A percentile compares a stretch with the other conserved stretches of the same genome.
Evolutionary conservation across 1,284 basidiomycete species (phyloP).

Genomic region (Ceratobasidium sp.): DNA sequence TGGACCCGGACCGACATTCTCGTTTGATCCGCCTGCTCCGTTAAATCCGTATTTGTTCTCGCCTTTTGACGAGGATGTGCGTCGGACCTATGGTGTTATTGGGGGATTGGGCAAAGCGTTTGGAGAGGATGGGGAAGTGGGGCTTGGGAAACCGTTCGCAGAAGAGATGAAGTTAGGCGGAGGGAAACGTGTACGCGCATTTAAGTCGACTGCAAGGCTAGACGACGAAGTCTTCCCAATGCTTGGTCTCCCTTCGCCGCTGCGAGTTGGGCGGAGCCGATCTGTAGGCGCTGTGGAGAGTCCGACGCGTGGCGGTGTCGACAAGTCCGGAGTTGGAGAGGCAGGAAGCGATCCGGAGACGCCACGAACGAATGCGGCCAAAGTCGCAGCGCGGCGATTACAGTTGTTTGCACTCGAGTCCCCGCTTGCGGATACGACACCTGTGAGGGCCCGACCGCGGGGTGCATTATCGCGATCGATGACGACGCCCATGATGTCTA

Average conservation of each 20-base stretch:
- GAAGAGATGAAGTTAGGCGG: conserved; percentile 18
- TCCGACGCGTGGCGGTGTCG: conserved; percentile 17
- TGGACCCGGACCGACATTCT: conserved; percentile 38
- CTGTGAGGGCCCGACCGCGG: conserved; percentile 20
- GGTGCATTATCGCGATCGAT: conserved; percentile 34
- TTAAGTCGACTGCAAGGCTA: conserved; percentile 36
- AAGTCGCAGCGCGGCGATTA: conserved; percentile 41
- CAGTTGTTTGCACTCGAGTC: conserved; percentile 44
- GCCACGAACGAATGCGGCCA: conserved; percentile 42
- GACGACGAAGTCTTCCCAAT: conserved; percentile 37
- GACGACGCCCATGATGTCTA: conserved; percentile 37
- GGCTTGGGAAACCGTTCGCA: not conserved
- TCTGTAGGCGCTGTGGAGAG: conserved; percentile 30
- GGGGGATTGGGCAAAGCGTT: conserved; percentile 41
- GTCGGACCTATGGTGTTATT: conserved; percentile 37
- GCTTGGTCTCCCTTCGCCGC: conserved; percentile 27
- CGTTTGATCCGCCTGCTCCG: conserved; percentile 22
- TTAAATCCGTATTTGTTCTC: conserved; percentile 31
- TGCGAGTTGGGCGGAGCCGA: conserved; percentile 25
- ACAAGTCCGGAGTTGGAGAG: conserved; percentile 4
- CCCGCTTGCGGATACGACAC: conserved; percentile 35
- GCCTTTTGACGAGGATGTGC: conserved; percentile 38
- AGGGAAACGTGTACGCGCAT: conserved; percentile 35
- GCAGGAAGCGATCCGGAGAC: conserved; percentile 42
- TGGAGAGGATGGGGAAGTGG: conserved; percentile 30